Percentiles rank a stretch among this genome's conserved stretches.
These are phyloP conservation scores for Neurospora crassa DNA, from an alignment of 2,329 filamentous ascomycete species.

Conservation along the genomic window DNA sequence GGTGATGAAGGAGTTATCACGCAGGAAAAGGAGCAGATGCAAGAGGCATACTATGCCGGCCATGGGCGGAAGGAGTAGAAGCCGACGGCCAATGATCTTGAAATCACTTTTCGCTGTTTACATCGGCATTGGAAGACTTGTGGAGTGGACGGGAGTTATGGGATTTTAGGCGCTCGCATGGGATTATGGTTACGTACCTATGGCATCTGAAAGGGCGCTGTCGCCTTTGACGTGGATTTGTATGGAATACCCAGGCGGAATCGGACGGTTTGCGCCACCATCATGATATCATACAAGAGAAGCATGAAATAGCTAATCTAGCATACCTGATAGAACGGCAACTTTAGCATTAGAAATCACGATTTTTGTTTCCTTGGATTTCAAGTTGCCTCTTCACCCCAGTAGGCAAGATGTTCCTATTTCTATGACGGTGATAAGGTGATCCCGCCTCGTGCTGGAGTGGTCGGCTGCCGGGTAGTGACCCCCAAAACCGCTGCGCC, in stretches of 20 bases:
- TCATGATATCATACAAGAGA: neutral
- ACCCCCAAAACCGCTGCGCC: neutral
- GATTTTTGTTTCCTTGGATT: neutral
- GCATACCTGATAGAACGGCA: neutral
- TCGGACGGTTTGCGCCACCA: neutral
- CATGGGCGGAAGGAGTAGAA: slow-evolving; percentile 10
- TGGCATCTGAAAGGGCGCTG: neutral
- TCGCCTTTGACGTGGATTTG: neutral
- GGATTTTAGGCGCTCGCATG: neutral
- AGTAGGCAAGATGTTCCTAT: neutral
- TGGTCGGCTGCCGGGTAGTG: neutral
- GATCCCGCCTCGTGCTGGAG: too few species aligned
- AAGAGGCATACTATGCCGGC: slow-evolving; percentile 39
- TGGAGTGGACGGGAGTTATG: neutral
- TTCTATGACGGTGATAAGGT: neutral
- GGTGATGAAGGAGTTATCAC: slow-evolving; percentile 31
- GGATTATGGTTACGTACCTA: neutral
- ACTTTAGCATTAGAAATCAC: neutral
- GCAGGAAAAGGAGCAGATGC: slow-evolving; percentile 28
- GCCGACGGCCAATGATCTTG: neutral
- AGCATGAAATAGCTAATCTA: neutral
- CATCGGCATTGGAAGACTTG: neutral
- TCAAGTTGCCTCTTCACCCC: neutral
- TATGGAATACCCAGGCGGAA: neutral
- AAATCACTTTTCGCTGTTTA: neutral